Conservation (phyloP, 306 rosid species). For the Trifolium dubium region DNA sequence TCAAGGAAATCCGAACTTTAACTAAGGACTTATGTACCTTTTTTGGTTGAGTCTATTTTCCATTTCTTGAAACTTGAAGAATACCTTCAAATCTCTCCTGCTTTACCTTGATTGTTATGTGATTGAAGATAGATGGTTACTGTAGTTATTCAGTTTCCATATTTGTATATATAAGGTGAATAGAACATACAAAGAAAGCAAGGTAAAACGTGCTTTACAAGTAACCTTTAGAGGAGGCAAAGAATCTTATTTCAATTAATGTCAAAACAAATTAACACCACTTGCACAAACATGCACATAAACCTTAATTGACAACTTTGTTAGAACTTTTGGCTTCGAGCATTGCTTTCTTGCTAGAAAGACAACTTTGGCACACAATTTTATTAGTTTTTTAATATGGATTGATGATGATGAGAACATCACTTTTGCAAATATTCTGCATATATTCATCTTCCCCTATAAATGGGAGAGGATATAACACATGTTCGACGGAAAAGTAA, state of each 20-base stretch:
- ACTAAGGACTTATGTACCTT: constrained; percentile 40
- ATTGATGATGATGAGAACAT: not conserved
- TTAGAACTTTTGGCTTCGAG: constrained; percentile 33
- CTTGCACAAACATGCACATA: constrained; percentile 33
- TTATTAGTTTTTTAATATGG: not conserved
- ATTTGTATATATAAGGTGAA: constrained; percentile 41
- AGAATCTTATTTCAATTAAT: constrained; percentile 48
- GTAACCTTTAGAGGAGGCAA: constrained; percentile 52
- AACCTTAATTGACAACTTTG: constrained; percentile 40
- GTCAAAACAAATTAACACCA: not conserved
- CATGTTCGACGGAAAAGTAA: no score
- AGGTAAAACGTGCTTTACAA: constrained; percentile 50
- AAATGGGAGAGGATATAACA: not conserved
- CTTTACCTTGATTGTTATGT: constrained; percentile 11
- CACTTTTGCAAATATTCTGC: constrained; percentile 5
- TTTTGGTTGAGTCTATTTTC: constrained; percentile 43
- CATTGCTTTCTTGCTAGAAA: constrained; percentile 30
- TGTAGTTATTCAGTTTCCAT: not conserved
- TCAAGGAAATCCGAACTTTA: not conserved
- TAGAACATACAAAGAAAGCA: constrained; percentile 52
- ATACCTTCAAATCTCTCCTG: not conserved
- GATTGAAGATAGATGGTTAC: constrained; percentile 25
- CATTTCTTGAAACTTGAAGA: constrained; percentile 38
- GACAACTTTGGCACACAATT: constrained; percentile 29
- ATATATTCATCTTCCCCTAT: constrained; percentile 22